These are phyloP conservation scores for Brachypodium distachyon DNA, from an alignment of 202 grass and related monocot genomes.

Conservation along the genomic window DNA sequence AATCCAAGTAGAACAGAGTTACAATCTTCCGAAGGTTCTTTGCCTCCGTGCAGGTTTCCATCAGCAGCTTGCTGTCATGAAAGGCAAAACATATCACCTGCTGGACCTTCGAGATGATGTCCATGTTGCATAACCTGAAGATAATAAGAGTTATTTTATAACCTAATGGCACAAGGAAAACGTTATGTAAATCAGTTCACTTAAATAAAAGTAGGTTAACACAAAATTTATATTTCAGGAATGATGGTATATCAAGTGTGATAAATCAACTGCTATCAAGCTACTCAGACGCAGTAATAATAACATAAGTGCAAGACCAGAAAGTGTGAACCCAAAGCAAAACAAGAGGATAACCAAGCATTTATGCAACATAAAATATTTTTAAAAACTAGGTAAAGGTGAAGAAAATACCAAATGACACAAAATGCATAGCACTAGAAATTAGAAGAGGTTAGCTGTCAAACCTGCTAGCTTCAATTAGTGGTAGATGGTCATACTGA, in stretches of 20 bases:
- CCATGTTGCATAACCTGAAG: constrained; percentile 98
- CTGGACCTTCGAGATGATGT: constrained; percentile 95
- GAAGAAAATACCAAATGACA: not conserved
- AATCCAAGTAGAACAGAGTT: constrained; percentile 99
- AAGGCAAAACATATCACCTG: constrained; percentile 98
- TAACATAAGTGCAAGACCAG: not conserved
- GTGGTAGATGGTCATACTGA: constrained; percentile 85
- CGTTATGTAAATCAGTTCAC: not conserved
- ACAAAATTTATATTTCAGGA: not conserved
- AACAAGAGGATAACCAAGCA: not conserved
- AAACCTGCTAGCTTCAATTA: constrained; percentile 98
- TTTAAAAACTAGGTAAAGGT: not conserved
- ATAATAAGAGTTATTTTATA: constrained; percentile 3
- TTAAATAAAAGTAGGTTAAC: not conserved
- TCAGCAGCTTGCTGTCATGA: constrained; percentile 92
- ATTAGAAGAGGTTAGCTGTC: not conserved
- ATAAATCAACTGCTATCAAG: not conserved
- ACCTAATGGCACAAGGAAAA: not conserved
- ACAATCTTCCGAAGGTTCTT: constrained; percentile 95
- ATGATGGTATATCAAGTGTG: not conserved
- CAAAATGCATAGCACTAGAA: not conserved
- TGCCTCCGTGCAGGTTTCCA: constrained; percentile 97
- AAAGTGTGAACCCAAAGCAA: not conserved
- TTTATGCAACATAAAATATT: not conserved
- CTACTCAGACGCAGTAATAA: not conserved